Percentiles rank a stretch among this genome's conserved stretches.
These are phyloP conservation scores for Debaryomyces psychrophilus DNA, from an alignment of 1,139 yeast genomes.

Conservation along the genomic window DNA sequence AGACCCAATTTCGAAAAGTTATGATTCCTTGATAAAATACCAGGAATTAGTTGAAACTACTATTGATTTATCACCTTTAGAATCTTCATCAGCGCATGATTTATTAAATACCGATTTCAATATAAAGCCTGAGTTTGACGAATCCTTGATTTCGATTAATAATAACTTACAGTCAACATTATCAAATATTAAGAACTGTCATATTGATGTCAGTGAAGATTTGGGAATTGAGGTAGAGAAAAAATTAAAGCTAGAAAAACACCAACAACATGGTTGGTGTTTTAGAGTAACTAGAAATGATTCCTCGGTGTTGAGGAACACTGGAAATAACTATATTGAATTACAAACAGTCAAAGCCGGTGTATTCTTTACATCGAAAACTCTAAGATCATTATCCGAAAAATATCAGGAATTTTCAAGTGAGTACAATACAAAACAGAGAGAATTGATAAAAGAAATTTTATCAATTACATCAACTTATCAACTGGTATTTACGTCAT, in stretches of 20 bases:
- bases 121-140: conserved; percentile 89
- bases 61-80: conserved; percentile 81
- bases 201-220: conserved; percentile 69
- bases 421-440: conserved; percentile 75
- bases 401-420: conserved; percentile 61
- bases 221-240: conserved; percentile 81
- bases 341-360: conserved; percentile 94
- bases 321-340: conserved; percentile 64
- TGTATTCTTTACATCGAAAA: conserved; percentile 78
- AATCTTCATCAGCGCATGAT: conserved; percentile 47
- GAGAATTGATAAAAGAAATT: conserved; percentile 78
- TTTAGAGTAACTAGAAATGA: conserved; percentile 89
- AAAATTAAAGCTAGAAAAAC: conserved; percentile 85
- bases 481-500: conserved; percentile 69
- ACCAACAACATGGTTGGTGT: conserved; percentile 90
- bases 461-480: conserved; percentile 80
- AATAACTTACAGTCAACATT: conserved; percentile 58
- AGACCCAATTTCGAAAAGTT: conserved; percentile 53
- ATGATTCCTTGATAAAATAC: conserved; percentile 60
- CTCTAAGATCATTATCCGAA: conserved; percentile 60
- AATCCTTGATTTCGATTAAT: conserved; percentile 64
- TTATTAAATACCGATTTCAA: conserved; percentile 63
- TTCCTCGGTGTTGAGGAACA: conserved; percentile 73
- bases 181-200: conserved; percentile 59
- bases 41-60: conserved; percentile 92